Evolutionary conservation across 1,139 yeast species (phyloP), one percentile per base, ranked within the genome.

Genomic region (Lodderomyces margitis): DNA sequence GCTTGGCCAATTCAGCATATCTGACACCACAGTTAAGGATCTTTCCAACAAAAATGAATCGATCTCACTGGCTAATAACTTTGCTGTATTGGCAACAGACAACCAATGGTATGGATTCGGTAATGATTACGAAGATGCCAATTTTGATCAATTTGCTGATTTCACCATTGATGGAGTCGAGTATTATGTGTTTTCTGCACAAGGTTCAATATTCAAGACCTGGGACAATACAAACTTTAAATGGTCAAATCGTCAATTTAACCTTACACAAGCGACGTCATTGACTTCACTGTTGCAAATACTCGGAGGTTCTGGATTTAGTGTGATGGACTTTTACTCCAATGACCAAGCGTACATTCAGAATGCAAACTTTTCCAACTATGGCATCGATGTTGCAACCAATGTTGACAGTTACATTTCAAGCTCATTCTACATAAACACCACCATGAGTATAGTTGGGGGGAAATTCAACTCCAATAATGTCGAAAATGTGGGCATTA

Each of bases 391-490:
- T 17, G 48, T 67, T 8, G 12, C 17, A 11, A 37, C 50, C 7
- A 46, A 44, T n/a, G 44, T 45, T 6, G 37, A 40, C 11, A 83
- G 83, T 20, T 57, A 60, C 1, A 78, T 84, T 16, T 44, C 56
- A 11, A 46, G 54, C 4, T 63, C 76, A 0, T 67, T 53, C 45
- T 66, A 61, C 40, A 66, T 83, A 33, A 82, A 83, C 53, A 64
- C 64, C 16, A 56, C 80, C 0, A 48, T 74, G 4, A 67, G 82
- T 39, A 73, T 78, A 1, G 53, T 83, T 37, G 89, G 85, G 12
- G 78, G 78, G 5, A 50, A 53, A n/a, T 71, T 73, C 49, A 47
- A 47, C 10, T 48, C 64, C 1, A 47, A 36, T 2, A 36, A 50
- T 9, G 47, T 64, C 3, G 60, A 66, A 3, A 64, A 68, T 34